Percentiles rank a stretch among this genome's conserved stretches.
Evolutionary conservation across 352 stramenopile genomes (phyloP).

Genomic region (Phytophthora pinifolia): DNA sequence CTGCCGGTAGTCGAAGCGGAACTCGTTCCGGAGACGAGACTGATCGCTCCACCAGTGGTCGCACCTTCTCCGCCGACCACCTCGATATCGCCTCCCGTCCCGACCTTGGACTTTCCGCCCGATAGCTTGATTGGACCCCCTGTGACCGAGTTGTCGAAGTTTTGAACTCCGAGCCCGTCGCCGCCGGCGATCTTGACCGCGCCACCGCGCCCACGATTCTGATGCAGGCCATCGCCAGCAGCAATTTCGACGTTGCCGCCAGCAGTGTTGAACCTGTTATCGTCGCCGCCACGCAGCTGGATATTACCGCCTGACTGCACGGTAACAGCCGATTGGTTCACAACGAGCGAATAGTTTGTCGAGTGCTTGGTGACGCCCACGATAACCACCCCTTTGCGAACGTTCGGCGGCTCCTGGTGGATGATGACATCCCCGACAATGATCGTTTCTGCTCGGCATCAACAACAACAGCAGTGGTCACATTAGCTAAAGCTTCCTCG

Average conservation of each 20-base stretch:
- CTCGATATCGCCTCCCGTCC: slow-evolving; percentile 61
- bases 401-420: slow-evolving; percentile 43
- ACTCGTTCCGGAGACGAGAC: slow-evolving; percentile 42
- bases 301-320: slow-evolving; percentile 58
- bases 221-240: slow-evolving; percentile 70
- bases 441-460: slow-evolving; percentile 45
- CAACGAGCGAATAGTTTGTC: slow-evolving; percentile 37
- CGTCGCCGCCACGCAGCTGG: slow-evolving; percentile 56
- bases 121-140: slow-evolving; percentile 70
- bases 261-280: slow-evolving; percentile 70
- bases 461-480: slow-evolving; percentile 16
- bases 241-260: slow-evolving; percentile 51
- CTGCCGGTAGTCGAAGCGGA: slow-evolving; percentile 47
- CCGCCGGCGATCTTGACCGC: slow-evolving; percentile 71
- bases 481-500: slow-evolving; percentile 11
- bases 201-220: slow-evolving; percentile 80
- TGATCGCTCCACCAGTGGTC: slow-evolving; percentile 54
- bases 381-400: slow-evolving; percentile 39
- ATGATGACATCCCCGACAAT: slow-evolving; percentile 58
- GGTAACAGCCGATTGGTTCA: slow-evolving; percentile 41
- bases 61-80: slow-evolving; percentile 44
- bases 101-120: slow-evolving; percentile 63
- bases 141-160: slow-evolving; percentile 72
- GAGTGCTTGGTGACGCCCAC: slow-evolving; percentile 37
- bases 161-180: slow-evolving; percentile 59